These are phyloP conservation scores for Rhexocercosporidium sp. DNA, from an alignment of 2,329 filamentous ascomycete genomes.

Conservation along the genomic window DNA sequence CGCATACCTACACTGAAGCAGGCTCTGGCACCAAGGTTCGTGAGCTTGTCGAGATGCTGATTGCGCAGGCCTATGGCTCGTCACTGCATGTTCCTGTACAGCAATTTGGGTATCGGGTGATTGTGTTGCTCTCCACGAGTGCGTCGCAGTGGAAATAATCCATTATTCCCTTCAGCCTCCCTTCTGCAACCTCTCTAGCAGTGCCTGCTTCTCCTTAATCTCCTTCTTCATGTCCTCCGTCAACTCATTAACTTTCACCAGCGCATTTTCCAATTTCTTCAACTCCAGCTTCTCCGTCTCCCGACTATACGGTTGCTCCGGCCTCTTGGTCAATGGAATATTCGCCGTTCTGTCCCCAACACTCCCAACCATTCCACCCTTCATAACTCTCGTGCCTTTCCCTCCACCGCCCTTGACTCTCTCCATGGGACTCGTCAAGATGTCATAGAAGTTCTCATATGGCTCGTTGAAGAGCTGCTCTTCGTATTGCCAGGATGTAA, in stretches of 20 bases:
- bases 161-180: neutral
- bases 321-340: constrained; percentile 70
- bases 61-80: neutral
- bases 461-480: constrained; percentile 98
- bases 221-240: constrained; percentile 32
- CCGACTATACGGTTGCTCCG: constrained; percentile 74
- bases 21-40: no score
- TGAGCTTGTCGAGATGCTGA: neutral
- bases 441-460: constrained; percentile 87
- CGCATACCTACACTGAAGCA: neutral
- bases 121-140: neutral
- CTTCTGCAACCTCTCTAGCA: constrained; percentile 4
- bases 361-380: constrained; percentile 43
- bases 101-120: neutral
- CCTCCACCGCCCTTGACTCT: constrained; percentile 61
- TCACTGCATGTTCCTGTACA: neutral
- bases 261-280: constrained; percentile 65
- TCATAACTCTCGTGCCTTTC: constrained; percentile 56
- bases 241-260: constrained; percentile 62
- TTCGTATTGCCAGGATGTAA: constrained; percentile 85
- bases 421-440: constrained; percentile 71
- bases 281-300: constrained; percentile 71
- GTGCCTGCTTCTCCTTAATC: constrained; percentile 34
- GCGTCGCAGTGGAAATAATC: neutral
- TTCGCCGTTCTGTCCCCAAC: constrained; percentile 72